Base-by-base conservation (phyloP, 805 yeast species). In the Grigorovia yakushimaensis region DNA sequence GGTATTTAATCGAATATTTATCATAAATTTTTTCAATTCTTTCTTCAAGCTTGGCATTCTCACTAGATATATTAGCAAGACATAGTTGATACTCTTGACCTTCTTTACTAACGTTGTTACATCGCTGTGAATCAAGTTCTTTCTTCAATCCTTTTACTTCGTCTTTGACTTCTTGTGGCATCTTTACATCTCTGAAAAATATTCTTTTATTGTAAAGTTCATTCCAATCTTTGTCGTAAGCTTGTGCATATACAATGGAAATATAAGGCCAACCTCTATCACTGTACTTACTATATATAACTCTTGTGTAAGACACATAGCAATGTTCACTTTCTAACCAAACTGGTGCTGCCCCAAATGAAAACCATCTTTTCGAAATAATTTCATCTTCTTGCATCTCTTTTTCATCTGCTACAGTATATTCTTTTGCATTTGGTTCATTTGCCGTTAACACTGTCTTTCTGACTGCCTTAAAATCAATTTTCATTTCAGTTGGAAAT, bases 241-340 rank as follows among this genome's bases (percentile, higher is more conserved):
- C 44, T 41, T 39, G 49, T 7, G 68, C 67, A 55, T 73, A 68
- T 7, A 70, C 50, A 23, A 73, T 61, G 7, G 74, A 69, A 19
- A 68, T 61, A 10, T 63, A 50, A 1, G 76, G 75, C 39, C 56
- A 56, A 45, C 56, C 62, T 39, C 20, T 45, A 27, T n/a, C 23
- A 10, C 35, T 23, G 5, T n/a, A 9, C 9, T 13, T 33, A 9
- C 62, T 54, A 53, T 72, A 74, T 13, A 67, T 55, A 18, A 74
- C 54, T 46, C 78, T 17, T 3, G 74, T 68, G n/a, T 70, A 71
- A 64, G 72, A 63, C 50, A 71, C 58, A 59, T 76, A 78, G 11
- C 73, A 68, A n/a, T 73, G 72, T 51, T 73, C 74, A 41, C 70
- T 70, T 33, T 69, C 71, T 23, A 76, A 56, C 77, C 78, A 49